Evolutionary conservation across 257 asterid genomes (phyloP), one percentile per base, ranked within the genome.

Genomic region (Penstemon newberryi): DNA sequence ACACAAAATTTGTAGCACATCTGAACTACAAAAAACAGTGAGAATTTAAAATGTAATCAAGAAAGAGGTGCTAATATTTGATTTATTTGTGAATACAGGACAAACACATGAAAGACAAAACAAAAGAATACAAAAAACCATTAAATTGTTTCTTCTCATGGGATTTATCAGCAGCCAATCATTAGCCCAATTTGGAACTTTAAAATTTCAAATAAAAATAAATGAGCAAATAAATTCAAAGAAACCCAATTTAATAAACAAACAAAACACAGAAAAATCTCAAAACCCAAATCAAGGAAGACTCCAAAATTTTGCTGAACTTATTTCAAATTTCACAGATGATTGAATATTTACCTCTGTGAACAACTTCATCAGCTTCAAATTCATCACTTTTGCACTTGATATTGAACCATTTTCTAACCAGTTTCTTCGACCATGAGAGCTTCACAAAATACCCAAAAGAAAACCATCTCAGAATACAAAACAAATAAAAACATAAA

Each of bases 361-460:
- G 79, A 76, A 84, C 88, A 80, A 84, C 85, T 76, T 80, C 92
- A 83, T 88, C 91, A 73, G 84, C 81, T 67, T 83, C 87, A 72
- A 77, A 77, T 75, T 88, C 90, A 58, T 88, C 95, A 18, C 80
- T 77, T 78, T 87, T 93, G 66, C 89, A 85, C 78, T 88, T 93
- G 85, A 89, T 77, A 74, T 82, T 90, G 90, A 93, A 90, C 96
- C 89, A 88, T 72, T 83, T 93, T 62, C 91, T 80, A 59, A 94
- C 78, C 81, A 93, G 80, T 78, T 73, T 91, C 87, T 83, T 91
- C 10, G 99, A 78, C 99, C 99, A 94, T 13, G 99, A 94, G 77
- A 94, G 87, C 99, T 94, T 70, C 83, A 84, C 53, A 63, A 52
- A 41, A 70, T 8, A 13, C 63, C 74, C 37, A 53, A 74, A 18